Percentiles rank a stretch among this genome's conserved stretches.
These are phyloP conservation scores for Claviceps humidiphila DNA, from an alignment of 2,329 filamentous ascomycete species.

Conservation along the genomic window DNA sequence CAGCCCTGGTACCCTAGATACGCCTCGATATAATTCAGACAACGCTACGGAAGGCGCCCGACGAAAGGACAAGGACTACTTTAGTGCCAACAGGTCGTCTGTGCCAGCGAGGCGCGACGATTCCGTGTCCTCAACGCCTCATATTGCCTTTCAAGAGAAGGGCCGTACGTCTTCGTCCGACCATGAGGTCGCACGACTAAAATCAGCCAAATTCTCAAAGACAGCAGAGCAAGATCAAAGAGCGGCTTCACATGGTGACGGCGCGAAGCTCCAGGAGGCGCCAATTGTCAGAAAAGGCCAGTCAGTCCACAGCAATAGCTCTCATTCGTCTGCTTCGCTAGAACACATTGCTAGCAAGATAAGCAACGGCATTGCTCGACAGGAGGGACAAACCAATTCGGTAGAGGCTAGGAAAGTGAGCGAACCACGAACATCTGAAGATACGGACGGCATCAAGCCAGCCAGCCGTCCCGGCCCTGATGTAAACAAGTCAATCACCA, in stretches of 20 bases:
- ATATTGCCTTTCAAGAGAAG: conserved; percentile 86
- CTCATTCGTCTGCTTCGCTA: conserved; percentile 26
- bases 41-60: conserved; percentile 29
- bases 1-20: conserved; percentile 42
- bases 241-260: conserved; percentile 23
- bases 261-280: conserved; percentile 71
- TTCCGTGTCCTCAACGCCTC: conserved; percentile 54
- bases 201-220: conserved; percentile 36
- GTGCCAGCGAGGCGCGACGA: conserved; percentile 33
- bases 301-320: conserved; percentile 28
- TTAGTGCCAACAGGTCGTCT: conserved; percentile 31
- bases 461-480: conserved; percentile 26
- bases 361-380: conserved; percentile 19
- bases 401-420: conserved; percentile 23
- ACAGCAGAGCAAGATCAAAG: conserved; percentile 14
- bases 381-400: conserved; percentile 11
- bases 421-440: conserved; percentile 43
- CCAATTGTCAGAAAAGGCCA: conserved; percentile 47
- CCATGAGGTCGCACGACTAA: conserved; percentile 40
- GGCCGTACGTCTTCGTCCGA: conserved; percentile 47
- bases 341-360: conserved; percentile 22
- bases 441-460: conserved; percentile 32
- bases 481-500: conserved; percentile 37
- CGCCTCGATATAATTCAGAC: conserved; percentile 41
- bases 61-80: conserved; percentile 47